A percentile compares a stretch with the other conserved stretches of the same genome.
Conservation (phyloP, 805 yeast species). For the Metschnikowia gruessii region DNA sequence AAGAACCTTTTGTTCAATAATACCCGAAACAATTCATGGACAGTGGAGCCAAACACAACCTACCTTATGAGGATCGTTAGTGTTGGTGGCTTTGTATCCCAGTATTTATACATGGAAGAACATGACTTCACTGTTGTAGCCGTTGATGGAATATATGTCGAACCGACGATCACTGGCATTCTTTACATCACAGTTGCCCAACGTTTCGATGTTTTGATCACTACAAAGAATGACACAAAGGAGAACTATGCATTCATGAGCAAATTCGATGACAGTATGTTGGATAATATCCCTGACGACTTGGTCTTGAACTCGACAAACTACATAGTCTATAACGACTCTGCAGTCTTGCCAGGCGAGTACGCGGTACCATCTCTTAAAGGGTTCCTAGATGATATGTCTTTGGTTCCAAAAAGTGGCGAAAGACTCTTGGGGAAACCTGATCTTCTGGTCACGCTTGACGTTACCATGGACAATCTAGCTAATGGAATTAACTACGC, state of each 20-base stretch:
- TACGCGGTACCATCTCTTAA: conserved; percentile 43
- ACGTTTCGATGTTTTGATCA: conserved; percentile 77
- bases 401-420: conserved; percentile 29
- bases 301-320: conserved; percentile 72
- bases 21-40: conserved; percentile 71
- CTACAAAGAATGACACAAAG: conserved; percentile 60
- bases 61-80: conserved; percentile 79
- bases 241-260: conserved; percentile 81
- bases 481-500: conserved; percentile 90
- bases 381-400: conserved; percentile 41
- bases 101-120: conserved; percentile 83
- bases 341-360: conserved; percentile 42
- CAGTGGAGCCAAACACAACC: conserved; percentile 80
- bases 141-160: conserved; percentile 86
- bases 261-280: conserved; percentile 75
- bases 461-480: conserved; percentile 81
- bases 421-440: conserved; percentile 59
- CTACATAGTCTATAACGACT: conserved; percentile 56
- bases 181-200: conserved; percentile 88
- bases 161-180: conserved; percentile 65
- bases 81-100: conserved; percentile 89
- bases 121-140: conserved; percentile 85
- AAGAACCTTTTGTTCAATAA: conserved; percentile 77
- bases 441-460: conserved; percentile 65
- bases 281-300: conserved; percentile 68